Percentiles rank a stretch among this genome's conserved stretches.
These are phyloP conservation scores for Populus davidiana DNA, from an alignment of 345 rosid species.

Conservation along the genomic window DNA sequence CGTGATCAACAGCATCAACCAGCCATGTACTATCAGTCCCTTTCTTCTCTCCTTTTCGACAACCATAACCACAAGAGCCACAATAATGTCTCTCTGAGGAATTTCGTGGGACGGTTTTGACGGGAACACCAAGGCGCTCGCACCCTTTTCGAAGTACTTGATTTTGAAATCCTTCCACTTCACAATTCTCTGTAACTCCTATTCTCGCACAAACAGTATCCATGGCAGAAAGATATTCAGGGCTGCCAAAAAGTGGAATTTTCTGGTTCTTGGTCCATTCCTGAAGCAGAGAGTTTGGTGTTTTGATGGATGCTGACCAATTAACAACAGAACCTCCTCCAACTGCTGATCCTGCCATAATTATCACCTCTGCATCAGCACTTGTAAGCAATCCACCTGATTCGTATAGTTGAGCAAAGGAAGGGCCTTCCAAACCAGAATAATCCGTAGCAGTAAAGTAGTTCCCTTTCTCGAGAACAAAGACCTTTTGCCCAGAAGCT, in stretches of 20 bases:
- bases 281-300: constrained; percentile 57
- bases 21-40: constrained; percentile 86
- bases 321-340: constrained; percentile 93
- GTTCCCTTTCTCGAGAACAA: constrained; percentile 79
- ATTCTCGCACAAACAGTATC: constrained; percentile 62
- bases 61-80: constrained; percentile 82
- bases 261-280: constrained; percentile 65
- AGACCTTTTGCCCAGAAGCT: constrained; percentile 59
- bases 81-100: constrained; percentile 75
- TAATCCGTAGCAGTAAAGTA: constrained; percentile 55
- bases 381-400: constrained; percentile 57
- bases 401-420: constrained; percentile 52
- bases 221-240: constrained; percentile 60
- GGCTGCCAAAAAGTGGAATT: constrained; percentile 42
- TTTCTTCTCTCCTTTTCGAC: constrained; percentile 72
- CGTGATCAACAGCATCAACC: constrained; percentile 64
- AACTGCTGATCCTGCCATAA: constrained; percentile 72
- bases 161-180: constrained; percentile 65
- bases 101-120: constrained; percentile 53
- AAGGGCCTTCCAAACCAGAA: constrained; percentile 65
- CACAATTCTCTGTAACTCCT: constrained; percentile 63
- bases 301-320: constrained; percentile 83
- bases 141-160: constrained; percentile 75
- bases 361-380: constrained; percentile 31
- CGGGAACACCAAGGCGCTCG: constrained; percentile 55